These are phyloP conservation scores for Pinus tabuliformis DNA, from an alignment of 75 land plant species.

Conservation along the genomic window DNA sequence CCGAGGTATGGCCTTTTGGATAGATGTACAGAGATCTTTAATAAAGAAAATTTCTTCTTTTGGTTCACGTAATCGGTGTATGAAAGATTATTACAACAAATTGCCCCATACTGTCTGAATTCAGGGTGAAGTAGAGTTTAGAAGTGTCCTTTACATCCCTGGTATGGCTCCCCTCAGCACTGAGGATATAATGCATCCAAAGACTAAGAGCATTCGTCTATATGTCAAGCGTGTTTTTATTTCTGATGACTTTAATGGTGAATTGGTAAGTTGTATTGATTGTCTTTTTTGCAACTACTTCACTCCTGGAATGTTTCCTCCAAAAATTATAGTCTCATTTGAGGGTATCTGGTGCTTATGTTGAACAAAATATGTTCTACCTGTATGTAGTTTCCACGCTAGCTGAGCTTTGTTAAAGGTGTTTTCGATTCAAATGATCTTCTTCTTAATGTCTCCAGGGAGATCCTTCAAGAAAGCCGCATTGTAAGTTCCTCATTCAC, in stretches of 20 bases:
- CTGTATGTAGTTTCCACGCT: constrained; percentile 78
- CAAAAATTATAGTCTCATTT: background rate
- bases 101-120: background rate
- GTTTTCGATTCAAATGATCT: constrained; percentile 98
- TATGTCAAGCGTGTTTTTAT: constrained; percentile 98
- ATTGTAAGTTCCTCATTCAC: constrained; percentile 60
- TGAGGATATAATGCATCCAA: constrained; percentile 74
- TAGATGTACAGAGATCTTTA: background rate
- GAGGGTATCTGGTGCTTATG: background rate
- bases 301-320: background rate
- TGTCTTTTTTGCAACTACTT: background rate
- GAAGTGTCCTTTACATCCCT: constrained; percentile 87
- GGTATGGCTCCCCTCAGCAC: constrained; percentile 97
- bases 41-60: background rate
- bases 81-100: background rate
- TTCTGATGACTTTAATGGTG: constrained; percentile 97
- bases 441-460: constrained; percentile 97
- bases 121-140: constrained; percentile 98
- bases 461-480: constrained; percentile 97
- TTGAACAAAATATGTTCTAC: constrained; percentile 5
- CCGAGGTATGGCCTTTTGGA: constrained; percentile 61
- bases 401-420: constrained; percentile 93
- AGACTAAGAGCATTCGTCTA: constrained; percentile 86
- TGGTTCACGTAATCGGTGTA: background rate
- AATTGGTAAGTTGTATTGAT: constrained; percentile 60